Conservation (phyloP, 2,329 filamentous ascomycete genomes). For the Hyphodiscus sp. region DNA sequence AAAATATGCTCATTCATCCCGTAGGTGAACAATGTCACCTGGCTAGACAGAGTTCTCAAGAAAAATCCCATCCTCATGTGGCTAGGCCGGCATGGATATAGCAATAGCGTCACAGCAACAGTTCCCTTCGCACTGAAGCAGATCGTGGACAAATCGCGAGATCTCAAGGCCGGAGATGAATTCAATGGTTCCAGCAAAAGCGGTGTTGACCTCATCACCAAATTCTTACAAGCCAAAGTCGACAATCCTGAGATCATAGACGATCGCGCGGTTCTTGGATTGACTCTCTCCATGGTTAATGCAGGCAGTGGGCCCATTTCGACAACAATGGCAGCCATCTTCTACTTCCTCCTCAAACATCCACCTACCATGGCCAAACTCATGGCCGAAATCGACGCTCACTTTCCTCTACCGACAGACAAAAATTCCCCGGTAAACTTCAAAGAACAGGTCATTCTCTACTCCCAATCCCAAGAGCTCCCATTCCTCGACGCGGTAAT, state of each 20-base stretch:
- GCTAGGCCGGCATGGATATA: neutral
- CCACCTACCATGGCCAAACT: neutral
- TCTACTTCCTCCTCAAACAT: slow-evolving; percentile 3
- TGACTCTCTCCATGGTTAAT: slow-evolving; percentile 2
- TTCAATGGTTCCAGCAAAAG: neutral
- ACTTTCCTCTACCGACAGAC: too few relatives aligned
- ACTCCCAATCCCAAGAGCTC: neutral
- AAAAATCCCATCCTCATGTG: slow-evolving; percentile 5
- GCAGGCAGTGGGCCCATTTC: slow-evolving; percentile 1
- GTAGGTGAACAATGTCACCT: slow-evolving; percentile 1
- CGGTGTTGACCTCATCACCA: neutral
- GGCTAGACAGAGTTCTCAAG: slow-evolving; percentile 1
- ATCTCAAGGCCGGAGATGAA: neutral
- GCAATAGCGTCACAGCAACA: neutral
- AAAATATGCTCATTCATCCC: neutral
- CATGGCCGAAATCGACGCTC: neutral
- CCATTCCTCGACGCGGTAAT: slow-evolving; percentile 31
- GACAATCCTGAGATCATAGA: slow-evolving; percentile 1
- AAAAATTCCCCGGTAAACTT: too few relatives aligned
- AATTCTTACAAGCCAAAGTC: slow-evolving; percentile 3
- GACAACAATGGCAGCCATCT: slow-evolving; percentile 1
- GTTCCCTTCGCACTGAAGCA: slow-evolving; percentile 1
- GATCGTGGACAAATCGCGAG: too few relatives aligned
- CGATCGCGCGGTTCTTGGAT: slow-evolving; percentile 1
- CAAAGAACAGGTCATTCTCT: neutral